Evolutionary conservation across 2,329 filamentous ascomycete genomes (phyloP), one percentile per base, ranked within the genome.

Genomic region (Stagonosporopsis tanaceti): DNA sequence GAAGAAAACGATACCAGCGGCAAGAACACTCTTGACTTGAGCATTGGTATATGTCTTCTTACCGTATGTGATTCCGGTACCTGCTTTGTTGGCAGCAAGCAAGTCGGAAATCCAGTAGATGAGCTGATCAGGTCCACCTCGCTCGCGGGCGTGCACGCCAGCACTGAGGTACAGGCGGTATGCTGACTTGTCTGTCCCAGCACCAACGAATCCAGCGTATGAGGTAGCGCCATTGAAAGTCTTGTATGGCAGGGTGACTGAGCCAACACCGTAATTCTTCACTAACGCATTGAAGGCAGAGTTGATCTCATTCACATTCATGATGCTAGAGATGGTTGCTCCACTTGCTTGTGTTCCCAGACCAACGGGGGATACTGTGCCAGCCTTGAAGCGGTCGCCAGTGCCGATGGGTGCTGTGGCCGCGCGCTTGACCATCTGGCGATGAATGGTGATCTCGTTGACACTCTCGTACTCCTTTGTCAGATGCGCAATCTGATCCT

Each of bases 71-170:
- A 87, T 67, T 6, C 84, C 84, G 3, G 74, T 77, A 22, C 79
- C 77, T 32, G 78, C 73, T 64, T 81, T 78, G 61, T 82, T 78
- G 17, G 85, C 85, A 44, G 80, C 79, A 3, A 87, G 78, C 4
- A 87, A 76, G 65, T 87, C 85, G 0, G 83, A 76, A 28, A 86
- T 76, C 73, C 85, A 86, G 76, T 86, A 86, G 40, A 87, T 71
- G 14, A 87, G 75, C 57, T 82, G 78, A 65, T 87, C 85, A 0
- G 84, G 79, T 0, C 80, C 82, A 25, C 84, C 85, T 9, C 85
- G 81, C 72, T 87, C 85, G 24, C 85, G 82, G 8, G 85, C 82
- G 63, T 87, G 85, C 44, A 86, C 80, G 25, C 78, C 83, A 39
- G 80, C 80, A 57, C 82, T 82, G 54, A 87, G 72, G 66, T 83